phyloP scores from a whole-genome alignment of 345 rosid genomes.

The Populus alba region DNA sequence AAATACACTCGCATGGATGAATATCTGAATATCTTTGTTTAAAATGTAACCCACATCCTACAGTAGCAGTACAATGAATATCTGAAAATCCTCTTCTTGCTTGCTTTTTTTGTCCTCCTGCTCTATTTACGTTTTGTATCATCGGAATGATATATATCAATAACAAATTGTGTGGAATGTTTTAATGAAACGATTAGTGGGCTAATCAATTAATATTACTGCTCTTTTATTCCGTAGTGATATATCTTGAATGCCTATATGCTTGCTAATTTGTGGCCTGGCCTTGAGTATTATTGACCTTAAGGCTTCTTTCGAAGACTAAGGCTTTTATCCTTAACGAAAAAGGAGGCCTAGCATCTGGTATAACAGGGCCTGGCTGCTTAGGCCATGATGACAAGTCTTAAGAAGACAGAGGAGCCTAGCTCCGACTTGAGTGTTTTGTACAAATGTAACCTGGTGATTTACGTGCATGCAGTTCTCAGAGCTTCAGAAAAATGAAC shows the following conservation, averaged over 20 bases:
- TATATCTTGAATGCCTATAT: not conserved
- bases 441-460: no score
- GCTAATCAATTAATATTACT: not conserved
- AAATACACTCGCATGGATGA: slow-evolving; percentile 64
- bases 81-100: not conserved
- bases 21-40: slow-evolving; percentile 44
- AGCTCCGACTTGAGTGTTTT: no score
- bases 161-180: not conserved
- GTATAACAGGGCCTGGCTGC: not conserved
- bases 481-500: not conserved
- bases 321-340: not conserved
- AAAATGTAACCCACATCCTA: not conserved
- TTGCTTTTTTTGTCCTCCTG: no score
- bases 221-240: not conserved
- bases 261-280: not conserved
- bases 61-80: not conserved
- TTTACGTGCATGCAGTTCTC: not conserved
- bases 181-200: not conserved
- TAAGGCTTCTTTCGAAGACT: not conserved
- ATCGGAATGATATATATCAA: not conserved
- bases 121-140: not conserved
- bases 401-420: not conserved
- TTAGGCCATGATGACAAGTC: not conserved
- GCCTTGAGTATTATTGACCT: not conserved
- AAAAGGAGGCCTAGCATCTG: not conserved